Base-by-base conservation (phyloP, 495 filamentous ascomycete genomes). In the Cercophora sp. region DNA sequence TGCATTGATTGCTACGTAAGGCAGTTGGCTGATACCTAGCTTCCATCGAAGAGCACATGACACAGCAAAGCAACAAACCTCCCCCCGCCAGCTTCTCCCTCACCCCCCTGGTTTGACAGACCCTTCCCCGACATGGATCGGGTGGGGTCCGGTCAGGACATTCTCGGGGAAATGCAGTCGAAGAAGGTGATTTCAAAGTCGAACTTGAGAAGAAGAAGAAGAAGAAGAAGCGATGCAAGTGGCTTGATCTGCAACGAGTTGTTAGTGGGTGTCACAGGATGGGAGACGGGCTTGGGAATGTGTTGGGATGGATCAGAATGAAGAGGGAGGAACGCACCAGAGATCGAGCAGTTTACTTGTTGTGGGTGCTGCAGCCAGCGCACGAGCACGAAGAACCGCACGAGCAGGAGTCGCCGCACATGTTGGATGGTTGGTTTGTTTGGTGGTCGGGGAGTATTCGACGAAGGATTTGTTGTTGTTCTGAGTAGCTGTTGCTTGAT, bases 381-480 rank as follows among this genome's bases (percentile, higher is more conserved):
- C 62, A 65, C 5, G 24, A 20, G 59, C 62, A 65, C 53, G 27
- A 43, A 48, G 29, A 31, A 35, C 55, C 53, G 56, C 62, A 65
- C 15, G 32, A 13, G 57, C 62, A 65, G 32, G 34, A 20, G 48
- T 39, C 36, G 8, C 54, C 60, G 55, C 62, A 65, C 62, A 63
- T 65, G n/a, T 34, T 37, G 61, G 54, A 51, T 31, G 16, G 51
- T 46, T 49, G 40, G 18, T 34, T 51, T 26, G 15, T 32, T 32
- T 32, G 29, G 13, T 32, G 13, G 29, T 32, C 29, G 6, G 22
- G 23, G 35, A 47, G 24, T 44, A 11, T 15, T 25, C 18, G 46
- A 11, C 4, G 8, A 3, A 1, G 11, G 27, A 36, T 35, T 55
- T 44, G 31, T 11, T 56, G 29, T 41, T 24, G 8, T 8, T 25